Base-by-base conservation (phyloP, 2,329 filamentous ascomycete genomes). In the Sarocladiaceae sp. region DNA sequence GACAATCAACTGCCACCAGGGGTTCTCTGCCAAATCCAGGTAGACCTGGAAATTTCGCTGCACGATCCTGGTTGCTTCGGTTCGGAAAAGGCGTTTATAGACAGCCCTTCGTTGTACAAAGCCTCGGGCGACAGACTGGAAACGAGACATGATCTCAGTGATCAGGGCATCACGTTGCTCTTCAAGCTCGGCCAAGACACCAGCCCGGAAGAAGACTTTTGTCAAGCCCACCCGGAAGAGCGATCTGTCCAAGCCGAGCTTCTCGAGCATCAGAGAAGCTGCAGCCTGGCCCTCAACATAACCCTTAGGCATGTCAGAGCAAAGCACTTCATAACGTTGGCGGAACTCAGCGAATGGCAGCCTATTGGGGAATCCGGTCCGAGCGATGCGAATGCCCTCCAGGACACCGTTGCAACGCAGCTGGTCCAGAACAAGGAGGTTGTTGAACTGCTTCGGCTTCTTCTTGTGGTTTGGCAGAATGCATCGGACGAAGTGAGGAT, bases 391-490 rank as follows among this genome's bases (percentile, higher is more conserved):
- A 63, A 99, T 99, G 56, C 94, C 94, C 71, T 99, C 94, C n/a
- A 99, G 78, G 2, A 99, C 94, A 87, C 94, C 94, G 66, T 99
- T 99, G 72, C 94, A 99, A 50, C 94, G 85, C n/a, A 99, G 75
- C 67, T 99, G 95, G 63, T 99, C 94, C 5, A 99, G 79, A 2
- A 99, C 95, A n/a, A 99, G 81, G 2, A 91, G 83, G 3, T 89
- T 90, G 64, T 88, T 89, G 68, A 97, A 90, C 64, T 92, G 88
- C 70, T 99, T 99, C 1, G 94, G 90, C 22, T 86, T 82, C 71
- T 99, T 99, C 71, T 96, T 97, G 75, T 99, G 94, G 64, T 99
- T 99, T 3, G 94, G 95, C 54, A 99, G 78, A 56, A 99, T 99
- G 66, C 94, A 99, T 44, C 94, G 88, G 26, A 99, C 94, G 66